phyloP scores from a whole-genome alignment of 1,284 basidiomycete genomes.

The Austroboletus niveus region DNA sequence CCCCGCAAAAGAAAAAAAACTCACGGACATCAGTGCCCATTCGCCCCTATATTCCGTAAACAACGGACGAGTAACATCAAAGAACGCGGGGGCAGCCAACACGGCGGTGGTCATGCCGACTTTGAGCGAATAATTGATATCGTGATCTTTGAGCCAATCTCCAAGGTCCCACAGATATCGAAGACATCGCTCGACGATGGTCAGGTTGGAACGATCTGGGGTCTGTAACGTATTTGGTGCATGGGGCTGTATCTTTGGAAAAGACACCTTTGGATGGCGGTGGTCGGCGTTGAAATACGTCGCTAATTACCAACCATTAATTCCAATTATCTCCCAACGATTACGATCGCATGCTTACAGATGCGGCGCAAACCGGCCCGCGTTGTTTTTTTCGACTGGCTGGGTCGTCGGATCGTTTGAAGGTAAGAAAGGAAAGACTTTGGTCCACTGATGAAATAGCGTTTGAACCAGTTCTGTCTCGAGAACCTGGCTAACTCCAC shows the following conservation, averaged over 20 bases:
- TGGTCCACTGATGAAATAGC: conserved; percentile 31
- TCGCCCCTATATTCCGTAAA: conserved; percentile 87
- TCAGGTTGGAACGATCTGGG: conserved; percentile 59
- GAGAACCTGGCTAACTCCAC: conserved; percentile 52
- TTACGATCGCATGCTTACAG: conserved; percentile 38
- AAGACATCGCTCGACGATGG: conserved; percentile 57
- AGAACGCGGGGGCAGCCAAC: conserved; percentile 84
- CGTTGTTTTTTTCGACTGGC: conserved; percentile 11
- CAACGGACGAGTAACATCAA: conserved; percentile 70
- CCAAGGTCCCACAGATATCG: conserved; percentile 78
- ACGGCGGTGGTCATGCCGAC: conserved; percentile 80
- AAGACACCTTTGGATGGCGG: conserved; percentile 62
- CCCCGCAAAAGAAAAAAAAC: conserved; percentile 19
- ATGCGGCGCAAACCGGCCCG: conserved; percentile 30
- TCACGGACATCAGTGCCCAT: conserved; percentile 91
- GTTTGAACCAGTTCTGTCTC: conserved; percentile 42
- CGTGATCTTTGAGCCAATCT: conserved; percentile 66
- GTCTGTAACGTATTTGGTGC: conserved; percentile 84
- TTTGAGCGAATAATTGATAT: conserved; percentile 88
- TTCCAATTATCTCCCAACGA: conserved; percentile 6
- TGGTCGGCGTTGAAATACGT: conserved; percentile 56
- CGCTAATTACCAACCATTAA: conserved; percentile 39
- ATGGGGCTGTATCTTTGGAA: conserved; percentile 81
- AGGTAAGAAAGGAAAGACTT: conserved; percentile 23
- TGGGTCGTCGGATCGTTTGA: conserved; percentile 14